A percentile compares a stretch with the other conserved stretches of the same genome.
Evolutionary conservation across 2,329 filamentous ascomycete species (phyloP).

Genomic region (Westerdykella sp.): DNA sequence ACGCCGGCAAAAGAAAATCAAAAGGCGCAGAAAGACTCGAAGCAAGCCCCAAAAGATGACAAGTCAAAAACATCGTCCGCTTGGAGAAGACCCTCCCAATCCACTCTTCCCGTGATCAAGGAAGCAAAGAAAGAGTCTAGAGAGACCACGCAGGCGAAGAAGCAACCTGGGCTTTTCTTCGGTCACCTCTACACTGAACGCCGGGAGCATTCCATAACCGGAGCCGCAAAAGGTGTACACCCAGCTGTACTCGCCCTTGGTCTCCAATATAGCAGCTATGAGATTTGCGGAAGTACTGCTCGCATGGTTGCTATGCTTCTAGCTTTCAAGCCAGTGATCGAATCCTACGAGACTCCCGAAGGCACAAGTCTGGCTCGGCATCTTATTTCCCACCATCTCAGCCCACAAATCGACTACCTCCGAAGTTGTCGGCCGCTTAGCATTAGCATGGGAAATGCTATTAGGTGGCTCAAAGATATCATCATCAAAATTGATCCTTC

Average conservation of each 20-base stretch:
- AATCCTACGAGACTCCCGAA: slow-evolving; percentile 83
- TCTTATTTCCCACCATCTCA: slow-evolving; percentile 83
- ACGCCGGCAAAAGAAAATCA: slow-evolving; percentile 22
- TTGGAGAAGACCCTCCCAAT: slow-evolving; percentile 27
- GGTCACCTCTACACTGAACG: slow-evolving; percentile 75
- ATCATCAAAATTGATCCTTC: slow-evolving; percentile 88
- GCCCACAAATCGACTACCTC: slow-evolving; percentile 91
- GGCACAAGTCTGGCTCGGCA: slow-evolving; percentile 83
- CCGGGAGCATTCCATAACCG: slow-evolving; percentile 57
- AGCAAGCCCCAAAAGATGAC: slow-evolving; percentile 30
- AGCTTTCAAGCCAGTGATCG: slow-evolving; percentile 87
- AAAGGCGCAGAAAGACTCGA: slow-evolving; percentile 33
- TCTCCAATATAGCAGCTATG: slow-evolving; percentile 83
- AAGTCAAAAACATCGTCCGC: slow-evolving; percentile 26
- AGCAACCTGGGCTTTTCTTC: slow-evolving; percentile 58
- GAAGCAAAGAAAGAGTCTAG: slow-evolving; percentile 29
- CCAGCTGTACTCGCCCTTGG: slow-evolving; percentile 79
- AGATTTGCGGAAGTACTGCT: slow-evolving; percentile 81
- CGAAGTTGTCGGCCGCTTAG: slow-evolving; percentile 92
- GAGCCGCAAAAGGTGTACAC: slow-evolving; percentile 67
- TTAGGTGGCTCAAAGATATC: slow-evolving; percentile 84
- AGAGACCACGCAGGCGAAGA: slow-evolving; percentile 38
- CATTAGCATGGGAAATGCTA: slow-evolving; percentile 94
- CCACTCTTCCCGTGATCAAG: slow-evolving; percentile 22
- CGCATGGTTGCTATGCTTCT: slow-evolving; percentile 80